phyloP scores from a whole-genome alignment of 83 land plant species.

The Thuja plicata region DNA sequence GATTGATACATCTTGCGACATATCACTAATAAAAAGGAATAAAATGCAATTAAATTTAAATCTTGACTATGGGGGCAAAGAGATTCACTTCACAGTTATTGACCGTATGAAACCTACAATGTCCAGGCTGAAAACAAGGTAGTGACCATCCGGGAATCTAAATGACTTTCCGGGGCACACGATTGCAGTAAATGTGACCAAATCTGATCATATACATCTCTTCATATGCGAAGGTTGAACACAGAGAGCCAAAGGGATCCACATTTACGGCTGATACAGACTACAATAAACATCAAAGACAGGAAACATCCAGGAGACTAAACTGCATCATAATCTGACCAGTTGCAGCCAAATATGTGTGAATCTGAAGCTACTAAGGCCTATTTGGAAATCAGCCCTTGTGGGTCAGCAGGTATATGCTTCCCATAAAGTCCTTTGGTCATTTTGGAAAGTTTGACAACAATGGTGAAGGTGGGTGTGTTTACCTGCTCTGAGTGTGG shows the following conservation, averaged over 20 bases:
- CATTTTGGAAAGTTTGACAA: not conserved
- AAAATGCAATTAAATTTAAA: not conserved
- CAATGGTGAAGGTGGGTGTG: not conserved
- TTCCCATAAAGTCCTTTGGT: not conserved
- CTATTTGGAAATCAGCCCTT: not conserved
- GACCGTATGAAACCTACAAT: not conserved
- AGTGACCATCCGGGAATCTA: not conserved
- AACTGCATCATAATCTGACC: not conserved
- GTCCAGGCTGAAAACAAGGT: not conserved
- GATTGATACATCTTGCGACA: not conserved
- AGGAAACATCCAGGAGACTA: not conserved
- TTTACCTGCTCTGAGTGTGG: conserved; percentile 33
- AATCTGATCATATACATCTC: not conserved
- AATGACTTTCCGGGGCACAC: not conserved
- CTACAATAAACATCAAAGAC: not conserved
- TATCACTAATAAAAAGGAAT: not conserved
- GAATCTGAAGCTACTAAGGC: not conserved
- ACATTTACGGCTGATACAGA: not conserved
- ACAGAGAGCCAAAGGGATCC: not conserved
- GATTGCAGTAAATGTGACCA: not conserved
- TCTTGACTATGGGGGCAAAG: not conserved
- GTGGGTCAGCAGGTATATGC: not conserved
- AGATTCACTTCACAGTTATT: not conserved
- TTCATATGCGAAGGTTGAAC: not conserved
- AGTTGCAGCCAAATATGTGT: not conserved